Evolutionary conservation across 768 basidiomycete genomes (phyloP), one percentile per base, ranked within the genome.

Genomic region (Russula earlei): DNA sequence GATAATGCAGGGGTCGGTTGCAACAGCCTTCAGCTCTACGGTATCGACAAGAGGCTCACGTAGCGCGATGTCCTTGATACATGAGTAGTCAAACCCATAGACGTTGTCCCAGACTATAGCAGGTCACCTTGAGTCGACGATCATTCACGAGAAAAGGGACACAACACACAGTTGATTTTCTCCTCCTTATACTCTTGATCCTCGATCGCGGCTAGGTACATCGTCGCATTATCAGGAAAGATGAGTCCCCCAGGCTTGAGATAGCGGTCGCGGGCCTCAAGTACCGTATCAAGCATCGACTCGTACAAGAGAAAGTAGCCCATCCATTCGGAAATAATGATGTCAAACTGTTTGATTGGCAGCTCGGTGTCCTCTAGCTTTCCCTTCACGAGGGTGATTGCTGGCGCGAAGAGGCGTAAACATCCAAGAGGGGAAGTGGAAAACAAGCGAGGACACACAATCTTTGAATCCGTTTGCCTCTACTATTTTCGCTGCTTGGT

Each of bases 321-420:
- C 96, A 99, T 99, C 96, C 95, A 99, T 70, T 99, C 96, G 59
- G 93, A 96, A 68, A 99, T 90, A 74, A 99, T 96, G 73, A 99
- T 97, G 70, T 99, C 96, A 68, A 92, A 97, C 70, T 94, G 75
- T 60, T 88, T 74, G 66, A 95, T 82, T 14, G 95, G 95, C 41
- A 98, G 79, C 57, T 84, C 82, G 48, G 83, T 75, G 44, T 99
- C 95, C 69, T 99, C 95, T 58, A 99, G 85, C 73, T 99, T 99
- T 56, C 95, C 94, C 73, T 98, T 97, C 63, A 98, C 85, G 55
- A 98, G 84, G 38, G 90, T 93, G 71, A 97, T 96, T 63, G 79
- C 92, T 96, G 22, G 9, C 41, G 24, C n/a, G 25, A 40, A 14
- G 24, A 41, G 59, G 46, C 49, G 52, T 52, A 33, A 55, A 52